Conservation (phyloP, 169 alveolate genomes). For the Cystoisospora suis region DNA sequence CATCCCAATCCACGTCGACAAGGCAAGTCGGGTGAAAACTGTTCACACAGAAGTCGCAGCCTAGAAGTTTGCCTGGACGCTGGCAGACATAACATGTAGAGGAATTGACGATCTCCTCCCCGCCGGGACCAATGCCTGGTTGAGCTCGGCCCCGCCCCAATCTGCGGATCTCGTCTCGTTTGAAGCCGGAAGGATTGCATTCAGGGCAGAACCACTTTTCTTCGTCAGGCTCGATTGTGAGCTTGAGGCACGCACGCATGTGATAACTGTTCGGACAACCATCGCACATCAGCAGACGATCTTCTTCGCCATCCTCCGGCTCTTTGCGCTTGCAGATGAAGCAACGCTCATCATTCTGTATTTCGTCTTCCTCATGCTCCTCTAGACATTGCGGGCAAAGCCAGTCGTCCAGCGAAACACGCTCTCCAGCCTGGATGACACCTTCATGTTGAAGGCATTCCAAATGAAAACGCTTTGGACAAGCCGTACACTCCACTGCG, state of each 20-base stretch:
- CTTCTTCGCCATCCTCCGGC: conserved; percentile 48
- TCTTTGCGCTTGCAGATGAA: conserved; percentile 44
- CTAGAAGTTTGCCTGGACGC: conserved; percentile 84
- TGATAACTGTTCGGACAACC: conserved; percentile 92
- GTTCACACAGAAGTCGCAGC: conserved; percentile 90
- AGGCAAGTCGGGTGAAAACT: conserved; percentile 89
- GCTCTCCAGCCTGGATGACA: background rate
- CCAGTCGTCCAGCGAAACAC: conserved; percentile 33
- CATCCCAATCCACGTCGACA: conserved; percentile 79
- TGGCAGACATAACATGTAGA: conserved; percentile 90
- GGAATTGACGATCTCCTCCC: conserved; percentile 77
- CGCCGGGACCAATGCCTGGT: conserved; percentile 74
- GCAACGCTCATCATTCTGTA: conserved; percentile 53
- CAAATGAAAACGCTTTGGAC: conserved; percentile 47
- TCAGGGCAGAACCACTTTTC: conserved; percentile 90
- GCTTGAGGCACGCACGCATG: conserved; percentile 78
- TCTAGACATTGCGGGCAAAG: conserved; percentile 58
- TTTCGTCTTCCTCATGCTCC: conserved; percentile 58
- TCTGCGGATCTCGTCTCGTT: conserved; percentile 74
- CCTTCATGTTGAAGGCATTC: conserved; percentile 62
- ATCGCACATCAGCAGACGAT: conserved; percentile 83
- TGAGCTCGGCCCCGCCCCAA: conserved; percentile 55
- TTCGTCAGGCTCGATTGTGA: conserved; percentile 76
- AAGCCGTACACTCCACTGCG: conserved; percentile 47
- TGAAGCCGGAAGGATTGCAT: conserved; percentile 85